Base-by-base conservation (phyloP, 1,284 basidiomycete species). In the Fomitopsis schrenkii region DNA sequence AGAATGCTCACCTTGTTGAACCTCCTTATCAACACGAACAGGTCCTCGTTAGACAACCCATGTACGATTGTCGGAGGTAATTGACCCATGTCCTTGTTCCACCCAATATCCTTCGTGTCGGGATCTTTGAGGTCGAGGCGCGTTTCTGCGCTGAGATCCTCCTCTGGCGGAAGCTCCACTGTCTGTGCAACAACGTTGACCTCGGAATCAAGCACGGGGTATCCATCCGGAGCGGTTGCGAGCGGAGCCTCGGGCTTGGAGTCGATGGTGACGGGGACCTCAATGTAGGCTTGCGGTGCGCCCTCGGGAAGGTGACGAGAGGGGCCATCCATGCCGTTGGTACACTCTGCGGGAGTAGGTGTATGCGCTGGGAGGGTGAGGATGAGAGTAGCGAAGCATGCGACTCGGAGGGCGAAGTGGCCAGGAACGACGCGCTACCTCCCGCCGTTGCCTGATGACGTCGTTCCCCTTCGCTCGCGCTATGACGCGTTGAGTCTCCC, bases 1-100 rank as follows among this genome's bases (percentile, higher is more conserved):
- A 19, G 3, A n/a, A n/a, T 42, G 38, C 66, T 15, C 30, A 73
- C 74, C 70, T 78, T 78, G 69, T 79, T 77, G 68, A 80, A 80
- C 8, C 79, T 69, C 48, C 79, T 67, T 5, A 79, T 67, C n/a
- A 79, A 68, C 44, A 72, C 70, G 71, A 76, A 80, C 10, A 80
- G 63, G 35, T 77, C 72, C 26, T 79, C 78, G 63, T 79, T 79
- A 55, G 71, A 65, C 40, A 78, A 63, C 4, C 77, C 77, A 44
- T 68, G 57, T 6, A 71, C 62, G 38, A 72, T 64, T 8, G 61
- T 55, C 30, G 66, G 62, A 7, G 60, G 70, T 19, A 60, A 62
- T 50, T 55, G 66, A n/a, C 22, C 59, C n/a, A 58, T 63, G 59
- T 64, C 60, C 9, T 62, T 63, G 30, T 68, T 64, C 71, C 71